Percentiles rank a stretch among this genome's conserved stretches.
Evolutionary conservation across 2,329 filamentous ascomycete species (phyloP).

Genomic region (Albophoma yamanashiensis): DNA sequence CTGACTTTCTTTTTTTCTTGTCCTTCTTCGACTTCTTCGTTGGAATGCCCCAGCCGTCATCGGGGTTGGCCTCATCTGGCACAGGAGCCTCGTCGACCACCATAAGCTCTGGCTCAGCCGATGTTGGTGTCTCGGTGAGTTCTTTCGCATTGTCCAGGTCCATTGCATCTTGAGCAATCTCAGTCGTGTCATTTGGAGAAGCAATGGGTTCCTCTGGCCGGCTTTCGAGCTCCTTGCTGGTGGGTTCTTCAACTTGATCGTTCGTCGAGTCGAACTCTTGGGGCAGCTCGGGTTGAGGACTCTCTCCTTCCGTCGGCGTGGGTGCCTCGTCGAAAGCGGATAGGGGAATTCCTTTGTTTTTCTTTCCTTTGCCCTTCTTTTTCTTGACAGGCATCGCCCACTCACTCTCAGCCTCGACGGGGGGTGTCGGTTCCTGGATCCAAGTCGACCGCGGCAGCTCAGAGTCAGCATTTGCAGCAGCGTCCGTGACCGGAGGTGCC

Average conservation of each 20-base stretch:
- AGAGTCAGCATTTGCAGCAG: background rate
- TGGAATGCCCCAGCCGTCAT: conserved; percentile 3
- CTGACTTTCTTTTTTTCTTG: conserved; percentile 22
- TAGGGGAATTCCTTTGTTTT: conserved; percentile 6
- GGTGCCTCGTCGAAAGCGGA: background rate
- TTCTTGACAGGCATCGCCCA: conserved; percentile 8
- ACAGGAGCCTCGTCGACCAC: background rate
- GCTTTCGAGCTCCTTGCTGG: background rate
- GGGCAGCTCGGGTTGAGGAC: background rate
- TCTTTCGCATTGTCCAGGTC: background rate
- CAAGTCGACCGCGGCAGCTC: background rate
- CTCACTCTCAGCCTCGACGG: conserved; percentile 3
- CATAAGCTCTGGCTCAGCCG: background rate
- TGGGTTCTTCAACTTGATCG: background rate
- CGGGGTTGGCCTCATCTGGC: conserved; percentile 10
- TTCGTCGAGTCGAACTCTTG: background rate
- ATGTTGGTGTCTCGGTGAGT: background rate
- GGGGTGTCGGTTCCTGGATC: background rate
- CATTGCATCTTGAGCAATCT: background rate
- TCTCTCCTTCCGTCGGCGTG: background rate
- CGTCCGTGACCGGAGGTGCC: background rate
- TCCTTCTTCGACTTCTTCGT: conserved; percentile 23
- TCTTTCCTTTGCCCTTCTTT: conserved; percentile 26
- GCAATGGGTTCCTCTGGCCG: background rate
- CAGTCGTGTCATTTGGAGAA: background rate